Evolutionary conservation across 306 rosid species (phyloP).

Genomic region (Alnus glutinosa): DNA sequence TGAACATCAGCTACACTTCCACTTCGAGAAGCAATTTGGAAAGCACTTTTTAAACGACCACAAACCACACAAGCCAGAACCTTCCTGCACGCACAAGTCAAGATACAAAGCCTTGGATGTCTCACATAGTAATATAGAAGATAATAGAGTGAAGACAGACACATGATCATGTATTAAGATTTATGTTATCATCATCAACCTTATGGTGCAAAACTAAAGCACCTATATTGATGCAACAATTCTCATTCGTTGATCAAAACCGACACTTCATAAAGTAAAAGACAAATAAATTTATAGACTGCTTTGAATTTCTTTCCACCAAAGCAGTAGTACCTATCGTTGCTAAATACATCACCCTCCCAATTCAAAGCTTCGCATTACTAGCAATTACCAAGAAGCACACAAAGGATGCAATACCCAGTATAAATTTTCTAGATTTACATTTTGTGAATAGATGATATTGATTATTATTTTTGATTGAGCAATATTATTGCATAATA

Average conservation of each 20-base stretch:
- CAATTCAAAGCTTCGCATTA: background rate
- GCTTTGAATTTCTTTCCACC: background rate
- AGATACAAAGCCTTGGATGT: slow-evolving; percentile 20
- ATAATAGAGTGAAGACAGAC: slow-evolving; percentile 5
- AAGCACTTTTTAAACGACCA: slow-evolving; percentile 98
- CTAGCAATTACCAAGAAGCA: background rate
- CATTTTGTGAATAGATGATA: too few species aligned
- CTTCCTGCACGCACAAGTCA: slow-evolving; percentile 65
- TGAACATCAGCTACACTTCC: slow-evolving; percentile 99
- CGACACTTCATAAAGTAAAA: background rate
- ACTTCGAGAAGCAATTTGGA: slow-evolving; percentile 97
- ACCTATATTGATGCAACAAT: slow-evolving; percentile 2
- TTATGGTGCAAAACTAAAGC: background rate
- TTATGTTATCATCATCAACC: background rate
- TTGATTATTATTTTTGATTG: too few species aligned
- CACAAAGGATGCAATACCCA: background rate
- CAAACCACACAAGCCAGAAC: slow-evolving; percentile 99
- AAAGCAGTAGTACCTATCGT: background rate
- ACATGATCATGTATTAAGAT: slow-evolving; percentile 11
- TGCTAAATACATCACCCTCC: background rate
- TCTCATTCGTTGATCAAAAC: background rate
- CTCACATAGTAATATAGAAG: background rate
- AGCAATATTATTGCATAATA: too few species aligned
- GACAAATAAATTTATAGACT: background rate
- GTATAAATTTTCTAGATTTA: too few species aligned